Evolutionary conservation across 164 flowering plant genomes (phyloP).

Genomic region (Piper longum): DNA sequence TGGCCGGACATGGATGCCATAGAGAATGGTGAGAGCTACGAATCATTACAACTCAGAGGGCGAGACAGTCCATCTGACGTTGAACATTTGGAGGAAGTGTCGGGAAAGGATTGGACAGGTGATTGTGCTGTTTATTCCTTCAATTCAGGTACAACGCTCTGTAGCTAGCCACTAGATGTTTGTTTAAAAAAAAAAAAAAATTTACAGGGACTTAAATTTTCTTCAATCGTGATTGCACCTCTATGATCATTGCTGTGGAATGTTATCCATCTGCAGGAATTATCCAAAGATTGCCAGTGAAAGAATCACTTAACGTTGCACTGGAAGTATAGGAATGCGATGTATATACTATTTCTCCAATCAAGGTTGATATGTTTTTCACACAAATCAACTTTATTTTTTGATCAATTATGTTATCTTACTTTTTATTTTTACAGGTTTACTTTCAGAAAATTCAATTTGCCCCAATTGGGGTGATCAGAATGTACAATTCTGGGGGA

Average conservation of each 20-base stretch:
- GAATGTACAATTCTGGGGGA: slow-evolving; percentile 68
- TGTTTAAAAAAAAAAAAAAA: no score
- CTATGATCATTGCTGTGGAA: not conserved
- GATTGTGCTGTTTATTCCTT: slow-evolving; percentile 48
- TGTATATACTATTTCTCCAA: slow-evolving; percentile 46
- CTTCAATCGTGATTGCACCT: no score
- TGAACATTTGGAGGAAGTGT: slow-evolving; percentile 40
- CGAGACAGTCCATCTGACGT: slow-evolving; percentile 39
- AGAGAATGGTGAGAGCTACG: slow-evolving; percentile 6
- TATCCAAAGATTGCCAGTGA: slow-evolving; percentile 18
- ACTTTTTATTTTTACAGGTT: slow-evolving; percentile 13
- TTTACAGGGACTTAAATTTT: not conserved
- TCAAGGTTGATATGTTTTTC: slow-evolving; percentile 24
- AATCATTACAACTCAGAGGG: slow-evolving; percentile 17
- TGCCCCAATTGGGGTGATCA: slow-evolving; percentile 44
- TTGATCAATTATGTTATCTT: no score
- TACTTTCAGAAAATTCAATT: slow-evolving; percentile 28
- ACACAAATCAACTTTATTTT: not conserved
- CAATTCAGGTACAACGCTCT: slow-evolving; percentile 19
- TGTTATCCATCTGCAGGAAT: slow-evolving; percentile 19
- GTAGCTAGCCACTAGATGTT: not conserved
- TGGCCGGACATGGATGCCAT: slow-evolving; percentile 37
- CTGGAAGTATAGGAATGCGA: slow-evolving; percentile 33
- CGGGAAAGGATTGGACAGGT: slow-evolving; percentile 32
- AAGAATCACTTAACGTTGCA: slow-evolving; percentile 18